phyloP scores from a whole-genome alignment of 768 basidiomycete species.

The Dictyophora rubrovolvata region DNA sequence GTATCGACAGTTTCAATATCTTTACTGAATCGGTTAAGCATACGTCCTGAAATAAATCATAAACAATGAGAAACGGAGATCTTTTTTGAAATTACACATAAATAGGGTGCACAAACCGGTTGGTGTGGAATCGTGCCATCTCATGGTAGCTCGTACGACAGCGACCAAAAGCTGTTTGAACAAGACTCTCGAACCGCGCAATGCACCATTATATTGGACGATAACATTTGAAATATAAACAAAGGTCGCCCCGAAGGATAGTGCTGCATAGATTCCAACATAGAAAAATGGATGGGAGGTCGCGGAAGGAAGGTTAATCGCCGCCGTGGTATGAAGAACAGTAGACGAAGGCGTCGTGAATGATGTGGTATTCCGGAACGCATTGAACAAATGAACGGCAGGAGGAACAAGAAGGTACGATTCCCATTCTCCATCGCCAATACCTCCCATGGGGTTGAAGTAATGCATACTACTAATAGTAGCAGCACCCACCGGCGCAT shows the following conservation, averaged over 20 bases:
- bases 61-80: not conserved
- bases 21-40: conserved; percentile 81
- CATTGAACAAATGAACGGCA: not conserved
- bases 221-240: conserved; percentile 35
- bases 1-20: conserved; percentile 84
- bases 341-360: conserved; percentile 1
- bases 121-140: conserved; percentile 78
- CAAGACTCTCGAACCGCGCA: conserved; percentile 27
- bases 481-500: not conserved
- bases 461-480: not conserved
- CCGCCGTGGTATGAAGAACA: not conserved
- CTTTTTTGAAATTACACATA: too few species aligned
- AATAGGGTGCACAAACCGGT: conserved; percentile 38
- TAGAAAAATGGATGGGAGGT: conserved; percentile 61
- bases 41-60: conserved; percentile 41
- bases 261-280: conserved; percentile 53
- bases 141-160: conserved; percentile 74
- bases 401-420: not conserved
- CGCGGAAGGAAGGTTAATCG: conserved; percentile 24
- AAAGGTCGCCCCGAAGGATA: conserved; percentile 42
- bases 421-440: conserved; percentile 2
- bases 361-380: not conserved
- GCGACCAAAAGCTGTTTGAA: conserved; percentile 49
- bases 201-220: conserved; percentile 53
- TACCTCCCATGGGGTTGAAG: not conserved